A percentile compares a stretch with the other conserved stretches of the same genome.
phyloP scores from a whole-genome alignment of 78 protist species.

The Monosiga brevicollis region DNA sequence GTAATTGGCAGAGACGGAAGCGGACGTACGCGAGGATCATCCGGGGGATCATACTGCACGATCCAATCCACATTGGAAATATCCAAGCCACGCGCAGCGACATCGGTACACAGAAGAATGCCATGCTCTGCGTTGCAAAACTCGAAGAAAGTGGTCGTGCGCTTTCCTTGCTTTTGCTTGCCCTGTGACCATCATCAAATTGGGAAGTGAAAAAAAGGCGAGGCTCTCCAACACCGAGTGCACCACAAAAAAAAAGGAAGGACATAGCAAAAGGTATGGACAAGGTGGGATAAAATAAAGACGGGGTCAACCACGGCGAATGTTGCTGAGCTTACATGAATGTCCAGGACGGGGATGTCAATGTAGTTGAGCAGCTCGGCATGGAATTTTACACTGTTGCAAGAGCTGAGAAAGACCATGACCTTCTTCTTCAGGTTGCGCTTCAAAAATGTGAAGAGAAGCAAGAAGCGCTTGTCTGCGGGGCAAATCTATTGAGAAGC shows the following conservation, averaged over 20 bases:
- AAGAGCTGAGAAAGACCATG: conserved; percentile 75
- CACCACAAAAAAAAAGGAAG: neutral
- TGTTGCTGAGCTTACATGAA: no score
- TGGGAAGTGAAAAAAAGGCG: neutral
- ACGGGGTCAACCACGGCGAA: neutral
- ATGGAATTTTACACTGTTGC: conserved; percentile 86
- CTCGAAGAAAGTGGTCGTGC: conserved; percentile 95
- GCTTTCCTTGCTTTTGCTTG: conserved; percentile 87
- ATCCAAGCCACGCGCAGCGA: conserved; percentile 99
- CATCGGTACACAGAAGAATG: conserved; percentile 91
- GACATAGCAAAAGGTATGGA: neutral
- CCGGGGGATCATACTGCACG: conserved; percentile 98
- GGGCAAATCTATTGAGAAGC: conserved; percentile 52
- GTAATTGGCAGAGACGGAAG: no score
- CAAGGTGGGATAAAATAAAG: neutral
- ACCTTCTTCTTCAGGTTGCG: conserved; percentile 78
- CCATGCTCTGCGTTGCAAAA: conserved; percentile 89
- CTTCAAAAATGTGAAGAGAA: conserved; percentile 93
- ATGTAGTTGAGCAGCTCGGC: conserved; percentile 96
- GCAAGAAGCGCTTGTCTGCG: conserved; percentile 76
- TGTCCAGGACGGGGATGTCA: conserved; percentile 87
- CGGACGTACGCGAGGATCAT: no score
- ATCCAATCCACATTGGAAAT: conserved; percentile 98
- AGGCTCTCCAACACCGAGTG: neutral
- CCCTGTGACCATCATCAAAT: conserved; percentile 33